Evolutionary conservation across 2,329 filamentous ascomycete species (phyloP).

Genomic region (Mycosphaerella sp.): DNA sequence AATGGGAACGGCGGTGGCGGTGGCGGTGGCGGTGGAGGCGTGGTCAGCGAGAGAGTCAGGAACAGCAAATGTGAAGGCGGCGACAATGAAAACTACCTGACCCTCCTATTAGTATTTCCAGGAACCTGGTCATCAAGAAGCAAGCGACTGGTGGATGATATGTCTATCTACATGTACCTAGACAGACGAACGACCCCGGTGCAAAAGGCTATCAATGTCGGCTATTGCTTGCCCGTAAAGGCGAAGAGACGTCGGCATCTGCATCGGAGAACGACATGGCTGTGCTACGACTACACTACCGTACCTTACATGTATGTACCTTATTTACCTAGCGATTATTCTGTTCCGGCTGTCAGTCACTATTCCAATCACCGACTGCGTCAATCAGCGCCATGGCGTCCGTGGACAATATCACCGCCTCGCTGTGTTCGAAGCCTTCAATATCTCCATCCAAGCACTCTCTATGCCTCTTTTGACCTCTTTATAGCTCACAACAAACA

Average conservation of each 20-base stretch:
- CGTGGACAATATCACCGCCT: conserved; percentile 5
- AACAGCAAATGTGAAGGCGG: background rate
- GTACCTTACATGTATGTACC: background rate
- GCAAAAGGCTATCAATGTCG: background rate
- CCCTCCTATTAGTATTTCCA: background rate
- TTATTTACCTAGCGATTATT: too few species aligned
- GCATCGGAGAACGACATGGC: background rate
- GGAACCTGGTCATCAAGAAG: background rate
- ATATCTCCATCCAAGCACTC: conserved; percentile 54
- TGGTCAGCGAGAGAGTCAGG: background rate
- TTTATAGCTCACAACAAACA: conserved; percentile 82
- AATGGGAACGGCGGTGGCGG: background rate
- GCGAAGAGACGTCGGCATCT: background rate
- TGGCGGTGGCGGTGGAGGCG: too few species aligned
- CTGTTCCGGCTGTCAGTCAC: background rate
- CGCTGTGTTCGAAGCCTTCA: conserved; percentile 22
- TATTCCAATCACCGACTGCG: background rate
- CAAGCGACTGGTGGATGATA: background rate
- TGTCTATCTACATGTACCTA: background rate
- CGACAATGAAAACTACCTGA: background rate
- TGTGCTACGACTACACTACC: too few species aligned
- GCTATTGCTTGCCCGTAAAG: background rate
- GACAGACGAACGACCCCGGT: background rate
- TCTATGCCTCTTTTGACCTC: conserved; percentile 68
- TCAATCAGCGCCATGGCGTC: too few species aligned